Conservation (phyloP, 805 yeast genomes). For the Lachancea fermentati region DNA sequence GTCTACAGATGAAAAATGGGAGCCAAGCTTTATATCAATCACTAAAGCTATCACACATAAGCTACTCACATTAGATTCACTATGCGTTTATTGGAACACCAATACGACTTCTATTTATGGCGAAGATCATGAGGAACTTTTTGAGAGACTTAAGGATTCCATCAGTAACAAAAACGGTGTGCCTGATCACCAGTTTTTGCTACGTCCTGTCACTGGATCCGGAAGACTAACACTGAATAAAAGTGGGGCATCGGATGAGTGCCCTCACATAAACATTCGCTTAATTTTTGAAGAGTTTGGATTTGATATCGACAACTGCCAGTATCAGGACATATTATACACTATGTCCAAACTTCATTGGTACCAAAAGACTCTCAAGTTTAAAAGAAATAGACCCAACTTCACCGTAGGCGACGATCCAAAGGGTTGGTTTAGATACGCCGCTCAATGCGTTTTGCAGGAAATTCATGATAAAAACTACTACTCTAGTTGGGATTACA, state of each 20-base stretch:
- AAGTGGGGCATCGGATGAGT: constrained; percentile 58
- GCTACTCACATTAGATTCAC: constrained; percentile 63
- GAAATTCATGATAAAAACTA: constrained; percentile 79
- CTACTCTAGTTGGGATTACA: constrained; percentile 85
- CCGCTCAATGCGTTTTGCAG: constrained; percentile 65
- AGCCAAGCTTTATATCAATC: constrained; percentile 75
- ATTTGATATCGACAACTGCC: constrained; percentile 76
- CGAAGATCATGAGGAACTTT: constrained; percentile 44
- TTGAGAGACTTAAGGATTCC: constrained; percentile 43
- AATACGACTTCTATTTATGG: constrained; percentile 44
- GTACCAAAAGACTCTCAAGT: constrained; percentile 70
- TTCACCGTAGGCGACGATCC: constrained; percentile 55
- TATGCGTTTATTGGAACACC: constrained; percentile 83
- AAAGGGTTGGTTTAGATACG: constrained; percentile 73
- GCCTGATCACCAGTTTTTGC: constrained; percentile 48
- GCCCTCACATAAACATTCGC: constrained; percentile 69
- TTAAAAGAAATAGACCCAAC: constrained; percentile 63
- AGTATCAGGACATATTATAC: constrained; percentile 75
- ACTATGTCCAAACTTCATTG: constrained; percentile 78
- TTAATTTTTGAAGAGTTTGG: constrained; percentile 84
- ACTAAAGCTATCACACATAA: constrained; percentile 66
- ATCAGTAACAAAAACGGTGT: constrained; percentile 34
- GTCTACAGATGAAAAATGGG: constrained; percentile 81
- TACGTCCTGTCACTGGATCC: constrained; percentile 83
- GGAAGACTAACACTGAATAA: constrained; percentile 83